Base-by-base conservation (phyloP, 257 asterid species). In the Ballota nigra region DNA sequence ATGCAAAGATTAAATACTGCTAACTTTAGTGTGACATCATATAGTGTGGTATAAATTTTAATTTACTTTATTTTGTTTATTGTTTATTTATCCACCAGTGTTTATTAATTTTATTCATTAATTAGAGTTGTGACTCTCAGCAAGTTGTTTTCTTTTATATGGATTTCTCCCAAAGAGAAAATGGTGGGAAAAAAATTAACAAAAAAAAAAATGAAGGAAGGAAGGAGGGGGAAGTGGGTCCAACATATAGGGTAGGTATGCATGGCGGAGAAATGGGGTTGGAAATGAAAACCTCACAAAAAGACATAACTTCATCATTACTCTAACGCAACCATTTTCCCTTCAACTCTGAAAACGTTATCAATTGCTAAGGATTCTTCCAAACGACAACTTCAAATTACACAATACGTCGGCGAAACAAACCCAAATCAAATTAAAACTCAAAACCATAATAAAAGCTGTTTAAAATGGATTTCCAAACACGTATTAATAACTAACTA, bases 241-340 rank as follows among this genome's bases (percentile, higher is more conserved):
- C 29, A 36, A 20, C 7, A 38, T 3, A 29, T 43, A 19, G 29
- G 3, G 59, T 26, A 43, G 43, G 41, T 13, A 8, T 45, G 60
- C 34, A 64, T 40, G 38, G 36, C 34, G 24, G 34, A 31, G 40
- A 47, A 51, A 31, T 38, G 55, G 29, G 5, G 9, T 1, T 26
- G 22, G 8, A 23, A 56, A 56, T 4, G 24, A 10, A 13, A 55
- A 36, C 47, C 6, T 28, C 0, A 58, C 62, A 60, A 74, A 28
- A 19, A 29, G 68, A 70, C 80, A 76, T 16, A 70, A 70, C 28
- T 24, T 63, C 64, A 77, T 70, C 73, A 77, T 70, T 56, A 70
- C 43, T 41, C 18, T 33, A 24, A 63, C 72, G 72, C 68, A 76
- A 70, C 47, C 72, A 40, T 40, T 63, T 23, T 10, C 72, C 67